Percentiles rank a stretch among this genome's conserved stretches.
These are phyloP conservation scores for Fusarium nematophilum DNA, from an alignment of 2,329 filamentous ascomycete species.

Conservation along the genomic window DNA sequence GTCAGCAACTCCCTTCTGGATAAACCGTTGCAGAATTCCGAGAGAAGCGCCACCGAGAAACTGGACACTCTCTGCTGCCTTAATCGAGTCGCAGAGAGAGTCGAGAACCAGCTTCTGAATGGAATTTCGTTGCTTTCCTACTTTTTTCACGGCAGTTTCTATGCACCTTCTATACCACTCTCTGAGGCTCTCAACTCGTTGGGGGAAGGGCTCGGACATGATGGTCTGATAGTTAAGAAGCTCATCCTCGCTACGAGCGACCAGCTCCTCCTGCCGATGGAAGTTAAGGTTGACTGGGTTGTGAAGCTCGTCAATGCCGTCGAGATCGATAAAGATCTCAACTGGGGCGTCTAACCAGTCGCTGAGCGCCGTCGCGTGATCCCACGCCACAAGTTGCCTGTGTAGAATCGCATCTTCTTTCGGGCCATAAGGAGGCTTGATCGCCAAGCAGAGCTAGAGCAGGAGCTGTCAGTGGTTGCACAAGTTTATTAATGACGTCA, in stretches of 20 bases:
- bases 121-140: slow-evolving; percentile 3
- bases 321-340: slow-evolving; percentile 52
- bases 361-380: slow-evolving; percentile 31
- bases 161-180: slow-evolving; percentile 36
- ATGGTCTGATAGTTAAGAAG: slow-evolving; percentile 28
- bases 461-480: too few relatives aligned
- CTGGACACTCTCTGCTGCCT: slow-evolving; percentile 25
- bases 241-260: slow-evolving; percentile 32
- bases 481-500: not conserved
- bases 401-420: slow-evolving; percentile 33
- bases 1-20: slow-evolving; percentile 27
- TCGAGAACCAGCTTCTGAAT: slow-evolving; percentile 15
- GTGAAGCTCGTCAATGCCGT: slow-evolving; percentile 52
- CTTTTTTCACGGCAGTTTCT: slow-evolving; percentile 1
- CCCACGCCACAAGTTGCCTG: slow-evolving; percentile 34
- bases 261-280: slow-evolving; percentile 42
- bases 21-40: slow-evolving; percentile 32
- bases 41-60: slow-evolving; percentile 40
- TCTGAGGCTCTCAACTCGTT: slow-evolving; percentile 19
- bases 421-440: slow-evolving; percentile 28
- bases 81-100: slow-evolving; percentile 26
- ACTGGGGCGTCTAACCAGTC: slow-evolving; percentile 33
- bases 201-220: slow-evolving; percentile 9
- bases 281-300: slow-evolving; percentile 63
- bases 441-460: slow-evolving; percentile 35